These are phyloP conservation scores for Dioscorea alata DNA, from an alignment of 106 monocot genomes.

Conservation along the genomic window DNA sequence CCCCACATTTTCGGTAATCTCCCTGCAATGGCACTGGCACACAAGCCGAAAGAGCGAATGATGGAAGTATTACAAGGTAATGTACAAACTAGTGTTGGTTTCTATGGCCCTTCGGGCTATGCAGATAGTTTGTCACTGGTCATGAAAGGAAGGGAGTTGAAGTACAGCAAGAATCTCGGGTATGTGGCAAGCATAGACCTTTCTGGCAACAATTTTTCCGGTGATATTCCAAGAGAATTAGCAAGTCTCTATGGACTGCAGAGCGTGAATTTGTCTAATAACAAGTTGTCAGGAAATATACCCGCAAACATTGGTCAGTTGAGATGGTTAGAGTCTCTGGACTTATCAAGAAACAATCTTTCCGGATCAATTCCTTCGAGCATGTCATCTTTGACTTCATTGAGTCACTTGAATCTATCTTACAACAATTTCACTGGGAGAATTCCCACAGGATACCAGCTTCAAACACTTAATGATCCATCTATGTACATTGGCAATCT, in stretches of 20 bases:
- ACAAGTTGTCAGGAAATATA: constrained; percentile 16
- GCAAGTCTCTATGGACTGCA: constrained; percentile 3
- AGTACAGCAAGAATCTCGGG: not conserved
- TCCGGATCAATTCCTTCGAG: constrained; percentile 18
- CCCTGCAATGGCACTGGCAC: not conserved
- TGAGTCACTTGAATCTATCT: constrained; percentile 25
- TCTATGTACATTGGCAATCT: constrained; percentile 25
- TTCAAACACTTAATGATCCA: constrained; percentile 12
- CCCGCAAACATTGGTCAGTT: constrained; percentile 8
- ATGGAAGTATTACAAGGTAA: constrained; percentile 4
- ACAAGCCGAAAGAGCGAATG: constrained; percentile 10
- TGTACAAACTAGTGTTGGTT: not conserved
- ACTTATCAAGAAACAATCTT: constrained; percentile 26
- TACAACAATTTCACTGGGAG: constrained; percentile 23
- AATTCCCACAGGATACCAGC: constrained; percentile 23
- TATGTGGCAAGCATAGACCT: constrained; percentile 6
- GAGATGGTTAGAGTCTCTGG: constrained; percentile 12
- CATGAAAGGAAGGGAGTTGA: not conserved
- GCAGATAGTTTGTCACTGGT: too few relatives aligned
- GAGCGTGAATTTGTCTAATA: constrained; percentile 23
- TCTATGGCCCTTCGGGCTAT: constrained; percentile 10
- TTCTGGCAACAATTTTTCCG: constrained; percentile 6
- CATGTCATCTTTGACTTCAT: constrained; percentile 9
- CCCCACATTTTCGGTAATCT: not conserved
- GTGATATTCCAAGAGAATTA: constrained; percentile 9